Base-by-base conservation (phyloP, 1,284 basidiomycete genomes). In the Malassezia sympodialis region DNA sequence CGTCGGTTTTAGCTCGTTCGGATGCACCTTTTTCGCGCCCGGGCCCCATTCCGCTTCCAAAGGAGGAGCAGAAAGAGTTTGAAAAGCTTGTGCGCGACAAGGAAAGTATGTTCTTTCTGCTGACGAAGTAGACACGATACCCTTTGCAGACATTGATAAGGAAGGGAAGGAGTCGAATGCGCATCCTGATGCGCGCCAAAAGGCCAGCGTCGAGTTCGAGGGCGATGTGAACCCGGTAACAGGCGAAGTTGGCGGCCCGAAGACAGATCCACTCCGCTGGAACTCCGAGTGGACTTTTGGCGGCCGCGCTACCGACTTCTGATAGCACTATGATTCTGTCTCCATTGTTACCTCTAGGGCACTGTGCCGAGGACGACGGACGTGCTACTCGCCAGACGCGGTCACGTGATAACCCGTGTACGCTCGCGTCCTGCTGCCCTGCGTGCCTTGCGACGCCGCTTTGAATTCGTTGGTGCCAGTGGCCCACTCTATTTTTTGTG, bases 191-290 rank as follows among this genome's bases (percentile, higher is more conserved):
- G 69, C 73, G 14, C 59, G 75, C n/a, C 48, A 56, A 14, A 68
- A 67, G 46, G 74, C 76, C 0, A 55, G 58, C 35, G 69, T 74
- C 1, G 77, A 79, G 44, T 82, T 81, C 51, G 76, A 80, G 50
- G 80, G 80, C 4, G 79, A 81, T 8, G 63, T 67, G 0, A 81
- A 82, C 65, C 80, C 80, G 3, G 65, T 65, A 17, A 82, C 80
- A 28, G 80, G 80, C 15, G 80, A 82, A 63, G 62, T 77, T 8
- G 80, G 80, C 0, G 80, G 80, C 0, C 80, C 80, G 1, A 82
- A 82, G 69, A 74, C 76, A 17, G 80, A 82, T 63, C 80, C 80
- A 17, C 75, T 82, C 52, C 69, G 58, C 26, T 73, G 72, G 62
- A 61, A 67, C 30, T 59, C 62, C 41, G 74, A 76, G 40, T 76